Percentiles rank a stretch among this genome's conserved stretches.
Conservation (phyloP, 768 basidiomycete species). For the Dentipellis fragilis region DNA sequence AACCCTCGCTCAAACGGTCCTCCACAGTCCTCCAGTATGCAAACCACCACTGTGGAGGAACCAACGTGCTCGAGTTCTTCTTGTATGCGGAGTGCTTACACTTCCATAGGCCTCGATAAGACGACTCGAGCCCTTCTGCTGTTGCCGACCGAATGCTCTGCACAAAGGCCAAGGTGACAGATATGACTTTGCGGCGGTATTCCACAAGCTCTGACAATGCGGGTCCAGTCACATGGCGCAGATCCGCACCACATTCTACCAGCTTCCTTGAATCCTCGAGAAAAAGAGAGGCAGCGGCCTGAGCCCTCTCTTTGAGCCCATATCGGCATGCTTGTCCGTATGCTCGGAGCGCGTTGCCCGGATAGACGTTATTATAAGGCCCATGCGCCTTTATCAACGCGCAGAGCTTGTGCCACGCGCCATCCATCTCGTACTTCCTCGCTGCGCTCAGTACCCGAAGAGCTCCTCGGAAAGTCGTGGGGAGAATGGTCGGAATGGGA, state of each 20-base stretch:
- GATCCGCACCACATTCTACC: not conserved
- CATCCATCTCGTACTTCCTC: not conserved
- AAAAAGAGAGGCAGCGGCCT: not conserved
- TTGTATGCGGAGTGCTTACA: not conserved
- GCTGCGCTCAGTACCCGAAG: not conserved
- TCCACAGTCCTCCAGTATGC: not conserved
- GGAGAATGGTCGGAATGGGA: not conserved
- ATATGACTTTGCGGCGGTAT: not conserved
- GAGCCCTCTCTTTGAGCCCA: not conserved
- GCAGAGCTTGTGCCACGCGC: not conserved
- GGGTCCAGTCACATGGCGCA: not conserved
- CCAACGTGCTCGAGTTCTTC: not conserved
- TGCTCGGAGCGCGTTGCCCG: not conserved
- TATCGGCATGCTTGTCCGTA: not conserved
- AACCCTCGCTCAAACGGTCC: not conserved
- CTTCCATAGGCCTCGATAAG: too few relatives aligned
- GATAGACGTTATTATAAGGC: not conserved
- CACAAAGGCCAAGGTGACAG: not conserved
- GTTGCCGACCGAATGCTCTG: not conserved
- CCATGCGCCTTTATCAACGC: not conserved
- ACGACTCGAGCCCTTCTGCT: not conserved
- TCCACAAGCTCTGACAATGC: not conserved
- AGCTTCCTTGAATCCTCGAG: not conserved
- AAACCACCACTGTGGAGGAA: not conserved
- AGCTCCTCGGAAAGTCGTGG: not conserved